A percentile compares a stretch with the other conserved stretches of the same genome.
phyloP scores from a whole-genome alignment of 352 stramenopile species.

The Globisporangium heterothallicum region DNA sequence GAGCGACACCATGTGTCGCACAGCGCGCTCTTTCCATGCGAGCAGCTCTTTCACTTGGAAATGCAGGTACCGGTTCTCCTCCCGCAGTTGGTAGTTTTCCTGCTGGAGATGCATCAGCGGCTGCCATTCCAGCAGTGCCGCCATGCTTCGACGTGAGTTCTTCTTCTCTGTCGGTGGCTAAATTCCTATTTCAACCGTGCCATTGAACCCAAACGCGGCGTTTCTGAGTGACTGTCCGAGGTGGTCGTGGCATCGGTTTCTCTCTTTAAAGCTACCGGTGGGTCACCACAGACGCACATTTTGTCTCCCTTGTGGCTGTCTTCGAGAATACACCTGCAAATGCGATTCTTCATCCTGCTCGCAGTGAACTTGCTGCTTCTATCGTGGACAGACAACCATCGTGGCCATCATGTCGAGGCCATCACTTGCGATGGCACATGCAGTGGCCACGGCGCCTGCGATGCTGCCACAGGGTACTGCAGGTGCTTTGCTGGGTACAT shows the following conservation, averaged over 20 bases:
- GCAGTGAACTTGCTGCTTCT: background rate
- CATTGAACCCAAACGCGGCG: no score
- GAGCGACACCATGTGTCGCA: constrained; percentile 56
- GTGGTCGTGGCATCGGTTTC: no score
- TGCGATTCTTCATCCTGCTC: background rate
- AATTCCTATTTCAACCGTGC: no score
- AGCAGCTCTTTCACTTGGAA: constrained; percentile 50
- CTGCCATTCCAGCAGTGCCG: constrained; percentile 46
- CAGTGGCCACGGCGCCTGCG: constrained; percentile 65
- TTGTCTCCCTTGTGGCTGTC: no score
- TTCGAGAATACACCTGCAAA: no score
- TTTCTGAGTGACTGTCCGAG: no score
- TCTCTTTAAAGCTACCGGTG: no score
- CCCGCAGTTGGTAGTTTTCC: constrained; percentile 58
- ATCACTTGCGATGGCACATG: constrained; percentile 77
- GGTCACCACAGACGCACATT: no score
- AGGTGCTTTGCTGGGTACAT: constrained; percentile 75
- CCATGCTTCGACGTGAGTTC: no score
- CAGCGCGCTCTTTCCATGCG: constrained; percentile 58
- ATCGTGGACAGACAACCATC: background rate
- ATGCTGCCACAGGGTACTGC: constrained; percentile 56
- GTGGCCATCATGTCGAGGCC: background rate
- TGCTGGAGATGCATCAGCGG: constrained; percentile 54
- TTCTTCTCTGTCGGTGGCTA: no score
- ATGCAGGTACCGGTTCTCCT: constrained; percentile 43